Evolutionary conservation across 305 asterid species (phyloP).

Genomic region (Petunia hybrid): DNA sequence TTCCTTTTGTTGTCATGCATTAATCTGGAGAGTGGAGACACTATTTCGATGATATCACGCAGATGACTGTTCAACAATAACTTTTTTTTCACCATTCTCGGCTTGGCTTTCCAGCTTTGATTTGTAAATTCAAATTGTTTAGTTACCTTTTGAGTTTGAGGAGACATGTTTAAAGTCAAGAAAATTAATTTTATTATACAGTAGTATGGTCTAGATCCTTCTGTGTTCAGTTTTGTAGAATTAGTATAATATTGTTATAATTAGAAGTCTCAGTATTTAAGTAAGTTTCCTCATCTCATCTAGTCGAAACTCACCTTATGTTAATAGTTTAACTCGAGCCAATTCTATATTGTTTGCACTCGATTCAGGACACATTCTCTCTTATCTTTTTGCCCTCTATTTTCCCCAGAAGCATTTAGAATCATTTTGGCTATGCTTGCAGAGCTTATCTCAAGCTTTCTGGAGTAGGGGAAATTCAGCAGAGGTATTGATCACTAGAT

Average conservation of each 20-base stretch:
- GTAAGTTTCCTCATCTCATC: background rate
- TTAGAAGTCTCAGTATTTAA: background rate
- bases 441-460: background rate
- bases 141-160: background rate
- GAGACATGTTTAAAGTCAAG: background rate
- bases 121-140: background rate
- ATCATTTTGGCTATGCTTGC: constrained; percentile 18
- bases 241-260: background rate
- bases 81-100: background rate
- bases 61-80: background rate
- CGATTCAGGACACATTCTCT: background rate
- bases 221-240: background rate
- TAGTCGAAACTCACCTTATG: background rate
- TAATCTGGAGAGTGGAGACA: too few relatives aligned
- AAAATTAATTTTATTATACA: too few relatives aligned
- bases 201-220: background rate
- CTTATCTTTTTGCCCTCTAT: background rate
- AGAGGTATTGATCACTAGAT: background rate
- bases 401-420: background rate
- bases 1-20: background rate
- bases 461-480: constrained; percentile 16
- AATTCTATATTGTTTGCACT: background rate
- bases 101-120: background rate
- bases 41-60: background rate
- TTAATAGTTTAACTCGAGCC: background rate